Evolutionary conservation across 352 stramenopile species (phyloP).

Genomic region (Phytophthora fragariaefolia): DNA sequence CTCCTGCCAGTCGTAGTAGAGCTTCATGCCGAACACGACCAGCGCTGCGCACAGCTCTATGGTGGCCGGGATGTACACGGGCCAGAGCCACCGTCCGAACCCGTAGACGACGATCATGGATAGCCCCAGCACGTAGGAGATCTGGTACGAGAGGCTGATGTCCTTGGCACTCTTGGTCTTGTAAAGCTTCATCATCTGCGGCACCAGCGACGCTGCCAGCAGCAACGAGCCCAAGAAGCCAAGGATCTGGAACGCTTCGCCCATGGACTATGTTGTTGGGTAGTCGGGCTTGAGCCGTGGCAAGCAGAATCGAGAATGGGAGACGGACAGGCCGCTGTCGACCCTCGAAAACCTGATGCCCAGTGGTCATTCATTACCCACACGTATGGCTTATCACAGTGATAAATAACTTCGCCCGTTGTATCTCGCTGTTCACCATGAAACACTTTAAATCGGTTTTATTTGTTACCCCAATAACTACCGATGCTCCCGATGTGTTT

Average conservation of each 20-base stretch:
- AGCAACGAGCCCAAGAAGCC: slow-evolving; percentile 56
- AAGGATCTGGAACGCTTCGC: slow-evolving; percentile 49
- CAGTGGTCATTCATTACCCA: too few relatives aligned
- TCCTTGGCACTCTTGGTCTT: slow-evolving; percentile 62
- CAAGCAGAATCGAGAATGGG: slow-evolving; percentile 22
- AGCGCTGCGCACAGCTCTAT: slow-evolving; percentile 49
- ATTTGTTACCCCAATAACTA: not conserved
- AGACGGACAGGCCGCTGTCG: not conserved
- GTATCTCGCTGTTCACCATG: not conserved
- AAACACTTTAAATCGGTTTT: not conserved
- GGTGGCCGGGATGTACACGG: slow-evolving; percentile 60
- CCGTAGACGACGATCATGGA: slow-evolving; percentile 53
- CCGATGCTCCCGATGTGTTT: too few relatives aligned
- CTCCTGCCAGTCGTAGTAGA: slow-evolving; percentile 45
- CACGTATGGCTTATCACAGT: not conserved
- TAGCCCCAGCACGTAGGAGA: slow-evolving; percentile 50
- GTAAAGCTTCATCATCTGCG: slow-evolving; percentile 58
- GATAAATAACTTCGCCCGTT: not conserved
- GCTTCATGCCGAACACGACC: slow-evolving; percentile 52
- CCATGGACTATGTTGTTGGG: slow-evolving; percentile 13
- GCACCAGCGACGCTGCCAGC: slow-evolving; percentile 48
- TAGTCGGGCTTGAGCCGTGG: not conserved
- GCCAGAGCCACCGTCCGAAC: slow-evolving; percentile 55
- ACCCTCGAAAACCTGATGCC: slow-evolving; percentile 12
- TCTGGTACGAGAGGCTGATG: slow-evolving; percentile 53